Base-by-base conservation (phyloP, 805 yeast species). In the Ogataea angusta region DNA sequence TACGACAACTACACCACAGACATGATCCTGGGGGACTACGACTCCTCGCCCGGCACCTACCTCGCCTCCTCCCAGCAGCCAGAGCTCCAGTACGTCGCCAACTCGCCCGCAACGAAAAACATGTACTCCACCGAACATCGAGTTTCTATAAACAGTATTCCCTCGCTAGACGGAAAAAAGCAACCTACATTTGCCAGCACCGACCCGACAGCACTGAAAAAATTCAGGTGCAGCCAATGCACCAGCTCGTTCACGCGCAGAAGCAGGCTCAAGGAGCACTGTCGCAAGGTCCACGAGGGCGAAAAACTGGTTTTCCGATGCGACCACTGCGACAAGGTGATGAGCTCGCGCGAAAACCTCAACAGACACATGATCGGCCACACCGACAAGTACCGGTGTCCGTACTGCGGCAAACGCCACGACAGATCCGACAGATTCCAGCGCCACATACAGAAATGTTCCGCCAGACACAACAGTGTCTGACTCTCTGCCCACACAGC, bases 341-440 rank as follows among this genome's bases (percentile, higher is more conserved):
- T n/a, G 42, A 54, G 35, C 42, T 52, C 42, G 45, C 61, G 17
- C 51, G 53, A 41, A 31, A 56, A 59, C 29, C 40, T 58, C 26
- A 57, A 59, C 21, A 48, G 63, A 41, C 63, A 59, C 24, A 38
- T 23, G 9, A 48, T 56, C 30, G 51, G 52, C n/a, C 63, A 59
- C 37, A 56, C 61, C 1, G 59, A 59, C 31, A 54, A 45, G 34
- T 58, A 50, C 32, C 45, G 40, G 27, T 58, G 63, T 24, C 40
- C 33, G 3, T 19, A 34, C 2, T 59, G 63, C 38, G 50, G 49
- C 18, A 35, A 45, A 6, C 39, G 59, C 10, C 55, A 58, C 40
- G 63, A 58, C 25, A 41, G 63, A 38, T 42, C 51, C 12, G 52
- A 55, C 35, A 38, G 64, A 30, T 54, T 35, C 13, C 52, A 47